Evolutionary conservation across 768 basidiomycete species (phyloP).

Genomic region (Serendipita sp.): DNA sequence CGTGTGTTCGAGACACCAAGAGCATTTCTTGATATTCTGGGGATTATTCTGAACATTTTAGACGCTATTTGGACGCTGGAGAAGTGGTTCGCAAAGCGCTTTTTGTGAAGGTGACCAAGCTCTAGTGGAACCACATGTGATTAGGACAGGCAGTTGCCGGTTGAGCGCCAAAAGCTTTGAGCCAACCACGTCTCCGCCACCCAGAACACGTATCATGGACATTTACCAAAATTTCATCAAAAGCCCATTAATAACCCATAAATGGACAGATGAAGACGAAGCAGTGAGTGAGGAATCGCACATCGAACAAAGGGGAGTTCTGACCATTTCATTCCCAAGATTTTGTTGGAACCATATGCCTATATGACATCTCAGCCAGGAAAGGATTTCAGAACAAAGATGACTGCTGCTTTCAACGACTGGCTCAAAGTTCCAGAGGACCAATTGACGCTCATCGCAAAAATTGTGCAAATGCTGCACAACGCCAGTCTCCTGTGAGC

Average conservation of each 20-base stretch:
- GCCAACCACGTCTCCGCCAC: not conserved
- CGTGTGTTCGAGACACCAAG: not conserved
- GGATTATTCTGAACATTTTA: not conserved
- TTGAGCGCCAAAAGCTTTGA: not conserved
- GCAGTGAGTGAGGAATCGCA: not conserved
- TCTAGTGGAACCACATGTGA: not conserved
- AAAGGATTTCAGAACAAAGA: slow-evolving; percentile 74
- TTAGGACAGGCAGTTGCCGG: not conserved
- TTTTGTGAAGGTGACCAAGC: not conserved
- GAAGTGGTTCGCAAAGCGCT: not conserved
- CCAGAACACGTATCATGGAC: not conserved
- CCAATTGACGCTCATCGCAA: slow-evolving; percentile 56
- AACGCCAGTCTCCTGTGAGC: slow-evolving; percentile 79
- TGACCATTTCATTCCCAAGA: slow-evolving; percentile 17
- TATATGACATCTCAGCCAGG: slow-evolving; percentile 76
- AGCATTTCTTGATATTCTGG: not conserved
- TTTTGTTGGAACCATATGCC: slow-evolving; percentile 70
- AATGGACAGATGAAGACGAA: slow-evolving; percentile 8
- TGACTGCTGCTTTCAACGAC: slow-evolving; percentile 83
- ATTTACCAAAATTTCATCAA: slow-evolving; percentile 9
- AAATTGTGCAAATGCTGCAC: slow-evolving; percentile 86
- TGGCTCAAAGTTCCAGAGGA: slow-evolving; percentile 75
- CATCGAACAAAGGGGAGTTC: not conserved
- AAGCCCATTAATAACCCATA: not conserved
- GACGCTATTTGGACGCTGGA: not conserved